These are phyloP conservation scores for Trichophyton verrucosum DNA, from an alignment of 2,329 filamentous ascomycete genomes.

Conservation along the genomic window DNA sequence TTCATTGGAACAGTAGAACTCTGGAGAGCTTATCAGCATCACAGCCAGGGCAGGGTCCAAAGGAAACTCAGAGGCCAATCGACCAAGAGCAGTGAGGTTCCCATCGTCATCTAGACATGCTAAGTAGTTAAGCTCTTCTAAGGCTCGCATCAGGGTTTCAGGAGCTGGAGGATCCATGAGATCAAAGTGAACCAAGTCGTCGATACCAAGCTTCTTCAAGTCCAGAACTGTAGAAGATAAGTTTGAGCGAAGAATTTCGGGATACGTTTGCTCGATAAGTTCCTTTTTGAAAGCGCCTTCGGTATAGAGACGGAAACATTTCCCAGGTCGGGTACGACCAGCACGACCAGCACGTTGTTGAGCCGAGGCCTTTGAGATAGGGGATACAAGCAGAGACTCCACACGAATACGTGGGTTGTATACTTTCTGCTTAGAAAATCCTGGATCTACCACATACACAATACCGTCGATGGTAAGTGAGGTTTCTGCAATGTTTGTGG, in stretches of 20 bases:
- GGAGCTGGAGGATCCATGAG: constrained; percentile 97
- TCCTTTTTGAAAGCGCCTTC: constrained; percentile 95
- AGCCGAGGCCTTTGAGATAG: constrained; percentile 94
- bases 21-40: constrained; percentile 93
- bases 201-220: constrained; percentile 89
- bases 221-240: constrained; percentile 89
- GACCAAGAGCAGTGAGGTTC: constrained; percentile 73
- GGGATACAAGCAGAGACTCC: constrained; percentile 91
- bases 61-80: constrained; percentile 85
- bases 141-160: constrained; percentile 93
- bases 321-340: constrained; percentile 93
- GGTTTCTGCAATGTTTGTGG: constrained; percentile 97
- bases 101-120: constrained; percentile 95
- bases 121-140: constrained; percentile 95
- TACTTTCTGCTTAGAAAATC: constrained; percentile 98
- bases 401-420: constrained; percentile 96
- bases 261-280: constrained; percentile 92
- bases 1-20: constrained; percentile 98
- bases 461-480: constrained; percentile 97
- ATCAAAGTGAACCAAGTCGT: constrained; percentile 95
- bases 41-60: constrained; percentile 88
- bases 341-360: constrained; percentile 98
- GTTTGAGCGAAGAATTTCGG: constrained; percentile 90
- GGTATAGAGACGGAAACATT: constrained; percentile 95
- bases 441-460: constrained; percentile 97